Conservation (phyloP, 495 filamentous ascomycete genomes). For the Aspergillus cristatus region DNA sequence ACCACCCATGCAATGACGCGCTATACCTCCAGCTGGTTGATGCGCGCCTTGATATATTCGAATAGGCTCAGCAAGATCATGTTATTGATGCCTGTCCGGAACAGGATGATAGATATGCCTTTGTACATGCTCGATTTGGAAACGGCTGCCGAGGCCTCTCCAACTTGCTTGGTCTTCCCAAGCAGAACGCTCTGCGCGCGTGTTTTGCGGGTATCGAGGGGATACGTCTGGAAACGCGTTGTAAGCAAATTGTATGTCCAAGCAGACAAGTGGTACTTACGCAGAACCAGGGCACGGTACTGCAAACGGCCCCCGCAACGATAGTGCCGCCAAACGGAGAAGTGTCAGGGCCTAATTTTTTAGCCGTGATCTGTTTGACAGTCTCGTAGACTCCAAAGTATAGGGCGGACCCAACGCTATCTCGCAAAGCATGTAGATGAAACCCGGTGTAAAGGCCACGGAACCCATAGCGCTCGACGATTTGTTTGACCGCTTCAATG, state of each 20-base stretch:
- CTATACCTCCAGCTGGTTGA: slow-evolving; percentile 22
- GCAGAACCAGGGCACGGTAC: slow-evolving; percentile 39
- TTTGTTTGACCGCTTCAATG: slow-evolving; percentile 66
- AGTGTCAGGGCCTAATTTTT: slow-evolving; percentile 28
- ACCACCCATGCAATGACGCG: slow-evolving; percentile 5
- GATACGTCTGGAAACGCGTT: slow-evolving; percentile 30
- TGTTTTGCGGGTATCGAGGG: slow-evolving; percentile 41
- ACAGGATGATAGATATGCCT: slow-evolving; percentile 37
- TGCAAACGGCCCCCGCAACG: slow-evolving; percentile 39
- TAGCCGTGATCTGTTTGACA: slow-evolving; percentile 74
- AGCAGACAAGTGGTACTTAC: slow-evolving; percentile 20
- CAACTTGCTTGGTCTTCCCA: slow-evolving; percentile 36
- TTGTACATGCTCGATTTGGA: slow-evolving; percentile 43
- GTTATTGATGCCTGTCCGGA: slow-evolving; percentile 40
- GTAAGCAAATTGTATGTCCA: slow-evolving; percentile 3
- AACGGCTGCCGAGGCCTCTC: slow-evolving; percentile 33
- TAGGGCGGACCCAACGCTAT: slow-evolving; percentile 79
- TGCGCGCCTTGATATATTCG: slow-evolving; percentile 36
- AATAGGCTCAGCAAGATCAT: slow-evolving; percentile 41
- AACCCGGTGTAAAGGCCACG: slow-evolving; percentile 81
- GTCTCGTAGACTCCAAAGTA: slow-evolving; percentile 93
- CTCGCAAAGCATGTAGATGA: slow-evolving; percentile 69
- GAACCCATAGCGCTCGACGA: slow-evolving; percentile 69
- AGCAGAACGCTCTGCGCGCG: slow-evolving; percentile 39
- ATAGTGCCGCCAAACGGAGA: slow-evolving; percentile 33